A percentile compares a stretch with the other conserved stretches of the same genome.
Conservation (phyloP, 768 basidiomycete species). For the Boletus edulis region DNA sequence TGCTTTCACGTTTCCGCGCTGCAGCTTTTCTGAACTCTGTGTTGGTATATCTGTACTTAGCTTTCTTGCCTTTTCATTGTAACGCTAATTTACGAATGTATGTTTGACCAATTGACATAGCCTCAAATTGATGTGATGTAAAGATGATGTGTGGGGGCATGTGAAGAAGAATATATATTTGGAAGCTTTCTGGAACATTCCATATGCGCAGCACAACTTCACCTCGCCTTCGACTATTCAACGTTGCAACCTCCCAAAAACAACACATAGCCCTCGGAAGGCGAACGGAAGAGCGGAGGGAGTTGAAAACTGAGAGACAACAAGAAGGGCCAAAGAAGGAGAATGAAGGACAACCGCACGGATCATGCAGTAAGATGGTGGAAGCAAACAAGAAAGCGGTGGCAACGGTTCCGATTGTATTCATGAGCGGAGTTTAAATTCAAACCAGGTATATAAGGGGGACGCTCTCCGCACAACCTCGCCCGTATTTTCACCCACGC, state of each 20-base stretch:
- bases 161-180: slow-evolving; percentile 17
- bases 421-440: slow-evolving; percentile 32
- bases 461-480: slow-evolving; percentile 9
- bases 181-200: slow-evolving; percentile 29
- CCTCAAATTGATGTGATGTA: neutral
- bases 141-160: neutral
- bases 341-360: neutral
- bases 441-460: slow-evolving; percentile 26
- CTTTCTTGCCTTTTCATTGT: slow-evolving; percentile 1
- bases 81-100: neutral
- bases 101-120: neutral
- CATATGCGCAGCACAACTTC: slow-evolving; percentile 1
- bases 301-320: neutral
- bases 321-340: neutral
- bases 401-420: slow-evolving; percentile 12
- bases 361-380: slow-evolving; percentile 23
- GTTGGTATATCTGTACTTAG: slow-evolving; percentile 1
- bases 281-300: neutral
- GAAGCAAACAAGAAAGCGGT: slow-evolving; percentile 23
- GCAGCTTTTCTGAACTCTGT: neutral
- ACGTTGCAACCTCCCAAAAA: too few relatives aligned
- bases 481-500: slow-evolving; percentile 25
- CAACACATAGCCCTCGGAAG: neutral
- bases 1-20: neutral
- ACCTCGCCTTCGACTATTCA: neutral